Evolutionary conservation across 106 monocot species (phyloP).

Genomic region (Triglochin maritima): DNA sequence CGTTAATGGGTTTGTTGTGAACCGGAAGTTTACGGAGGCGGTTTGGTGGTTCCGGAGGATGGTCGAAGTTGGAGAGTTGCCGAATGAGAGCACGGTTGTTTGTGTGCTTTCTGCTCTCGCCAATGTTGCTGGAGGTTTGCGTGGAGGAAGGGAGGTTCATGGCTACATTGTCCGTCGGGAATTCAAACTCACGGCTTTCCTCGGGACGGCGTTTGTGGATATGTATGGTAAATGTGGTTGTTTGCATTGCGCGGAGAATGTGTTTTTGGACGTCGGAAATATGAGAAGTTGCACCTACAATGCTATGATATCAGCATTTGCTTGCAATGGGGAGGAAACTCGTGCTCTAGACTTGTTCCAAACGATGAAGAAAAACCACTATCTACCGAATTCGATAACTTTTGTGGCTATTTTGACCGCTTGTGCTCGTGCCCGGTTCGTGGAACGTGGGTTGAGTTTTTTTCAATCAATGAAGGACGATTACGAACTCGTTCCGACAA

Average conservation of each 20-base stretch:
- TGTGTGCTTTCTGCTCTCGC: conserved; percentile 49
- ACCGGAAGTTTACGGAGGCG: conserved; percentile 14
- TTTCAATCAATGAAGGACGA: conserved; percentile 26
- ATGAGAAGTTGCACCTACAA: conserved; percentile 51
- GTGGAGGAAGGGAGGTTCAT: conserved; percentile 32
- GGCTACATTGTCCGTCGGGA: conserved; percentile 19
- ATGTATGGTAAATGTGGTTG: conserved; percentile 55
- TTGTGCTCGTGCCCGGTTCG: conserved; percentile 28
- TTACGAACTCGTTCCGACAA: conserved; percentile 15
- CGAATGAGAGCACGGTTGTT: conserved; percentile 45
- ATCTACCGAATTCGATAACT: conserved; percentile 32
- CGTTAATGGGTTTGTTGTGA: conserved; percentile 30
- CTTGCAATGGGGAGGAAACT: conserved; percentile 33
- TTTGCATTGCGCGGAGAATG: conserved; percentile 9
- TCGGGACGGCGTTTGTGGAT: conserved; percentile 46
- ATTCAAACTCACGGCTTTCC: conserved; percentile 20
- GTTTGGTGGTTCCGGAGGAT: conserved; percentile 25
- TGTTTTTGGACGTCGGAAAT: conserved; percentile 9
- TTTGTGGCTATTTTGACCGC: conserved; percentile 39
- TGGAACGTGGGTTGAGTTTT: conserved; percentile 24
- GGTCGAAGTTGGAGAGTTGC: conserved; percentile 1
- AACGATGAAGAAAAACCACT: conserved; percentile 9
- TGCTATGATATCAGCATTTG: conserved; percentile 42
- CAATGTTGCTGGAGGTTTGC: neutral
- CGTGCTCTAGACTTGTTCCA: conserved; percentile 27